phyloP scores from a whole-genome alignment of 1,284 basidiomycete genomes.

The Leccinum subrobustum region DNA sequence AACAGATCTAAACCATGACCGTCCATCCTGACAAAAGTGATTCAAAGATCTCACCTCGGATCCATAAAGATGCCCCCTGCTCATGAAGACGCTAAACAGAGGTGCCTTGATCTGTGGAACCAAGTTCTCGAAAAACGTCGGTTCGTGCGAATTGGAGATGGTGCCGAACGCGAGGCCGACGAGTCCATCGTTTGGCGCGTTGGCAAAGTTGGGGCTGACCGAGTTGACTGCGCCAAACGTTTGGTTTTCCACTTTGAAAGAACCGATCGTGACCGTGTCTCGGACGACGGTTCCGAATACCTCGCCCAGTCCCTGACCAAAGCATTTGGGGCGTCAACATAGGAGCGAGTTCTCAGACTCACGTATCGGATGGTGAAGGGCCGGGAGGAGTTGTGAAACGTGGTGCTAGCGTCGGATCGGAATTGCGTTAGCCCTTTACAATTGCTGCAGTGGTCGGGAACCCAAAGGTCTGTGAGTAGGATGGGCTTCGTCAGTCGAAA shows the following conservation, averaged over 20 bases:
- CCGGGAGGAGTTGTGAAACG: constrained; percentile 35
- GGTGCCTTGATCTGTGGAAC: constrained; percentile 44
- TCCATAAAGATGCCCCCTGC: constrained; percentile 43
- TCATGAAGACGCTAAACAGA: constrained; percentile 58
- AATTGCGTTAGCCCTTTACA: constrained; percentile 42
- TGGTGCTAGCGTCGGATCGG: constrained; percentile 38
- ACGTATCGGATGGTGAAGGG: constrained; percentile 58
- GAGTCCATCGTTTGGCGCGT: constrained; percentile 51
- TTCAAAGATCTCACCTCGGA: constrained; percentile 44
- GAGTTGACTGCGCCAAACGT: constrained; percentile 45
- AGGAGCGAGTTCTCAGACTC: constrained; percentile 25
- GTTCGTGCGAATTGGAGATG: constrained; percentile 43
- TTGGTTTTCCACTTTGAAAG: constrained; percentile 44
- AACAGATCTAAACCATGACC: constrained; percentile 42
- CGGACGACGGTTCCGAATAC: constrained; percentile 45
- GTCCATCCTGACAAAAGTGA: background rate
- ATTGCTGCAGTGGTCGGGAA: constrained; percentile 41
- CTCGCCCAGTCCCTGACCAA: constrained; percentile 45
- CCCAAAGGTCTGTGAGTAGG: constrained; percentile 45
- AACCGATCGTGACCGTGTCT: constrained; percentile 50
- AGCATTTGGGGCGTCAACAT: constrained; percentile 8
- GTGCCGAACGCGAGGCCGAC: constrained; percentile 58
- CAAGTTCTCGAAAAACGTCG: constrained; percentile 65
- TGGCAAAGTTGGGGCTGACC: constrained; percentile 34
- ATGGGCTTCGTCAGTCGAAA: background rate